Evolutionary conservation across 1,139 yeast species (phyloP), one percentile per base, ranked within the genome.

Genomic region (Pichia inconspicua): DNA sequence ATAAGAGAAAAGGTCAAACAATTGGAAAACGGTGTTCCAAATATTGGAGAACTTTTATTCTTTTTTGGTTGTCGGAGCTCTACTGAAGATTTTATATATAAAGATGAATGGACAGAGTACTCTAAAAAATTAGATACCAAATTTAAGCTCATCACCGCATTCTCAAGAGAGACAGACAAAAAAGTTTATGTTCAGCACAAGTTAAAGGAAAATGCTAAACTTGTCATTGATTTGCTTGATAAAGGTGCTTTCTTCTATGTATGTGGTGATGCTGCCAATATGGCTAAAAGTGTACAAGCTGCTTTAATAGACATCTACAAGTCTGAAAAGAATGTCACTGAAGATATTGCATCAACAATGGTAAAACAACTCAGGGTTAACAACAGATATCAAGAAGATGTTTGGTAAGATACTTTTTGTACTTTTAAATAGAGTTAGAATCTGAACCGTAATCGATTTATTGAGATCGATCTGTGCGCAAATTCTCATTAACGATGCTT

Each of bases 371-470:
- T 85, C 72, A 87, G 86, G 66, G 80, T 86, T 32, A 84, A 84
- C 61, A 92, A 92, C 64, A 79, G 85, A 67, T 90, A 88, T 67
- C 98, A 90, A 71, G 98, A 92, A 71, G 98, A 92, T 74, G 96
- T 92, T 27, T 92, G 98, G 97, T 90, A 70, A 63, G n/a, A 2
- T 10, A 10, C 12, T 30, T 12, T 12, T 7, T 30, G 34, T 30
- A 12, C 34, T 30, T 10, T 5, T 30, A 30, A 30, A 30, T 30
- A 30, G 34, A 30, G 7, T 7, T 30, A 30, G 34, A 30, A 30
- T 30, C 12, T 10, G 3, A 30, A 22, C 22, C 22, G 22, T 22
- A 22, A 22, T 22, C 22, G 22, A 22, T 22, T 22, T 22, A 22
- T 22, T 22, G 22, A 22, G 22, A n/a, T n/a, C n/a, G 22, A 22